Evolutionary conservation across 2,329 filamentous ascomycete species (phyloP), one percentile per base, ranked within the genome.

Genomic region (Rutstroemia sp.): DNA sequence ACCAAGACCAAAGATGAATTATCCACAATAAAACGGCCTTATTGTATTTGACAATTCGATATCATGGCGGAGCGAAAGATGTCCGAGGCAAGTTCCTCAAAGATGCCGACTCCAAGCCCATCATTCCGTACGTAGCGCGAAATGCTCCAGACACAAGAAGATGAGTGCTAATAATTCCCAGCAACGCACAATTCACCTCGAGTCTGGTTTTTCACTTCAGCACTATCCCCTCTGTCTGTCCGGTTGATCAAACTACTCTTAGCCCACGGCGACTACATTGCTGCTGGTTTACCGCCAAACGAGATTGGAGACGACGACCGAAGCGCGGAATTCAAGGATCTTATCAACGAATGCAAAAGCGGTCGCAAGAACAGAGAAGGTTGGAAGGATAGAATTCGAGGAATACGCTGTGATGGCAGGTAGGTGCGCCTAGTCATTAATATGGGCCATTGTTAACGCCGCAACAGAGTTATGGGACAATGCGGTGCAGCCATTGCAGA

Each of bases 161-260:
- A 45, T 16, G 7, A 17, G 16, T 48, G 27, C 60, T 66, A 46
- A 65, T 49, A 19, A 16, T 27, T 16, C 21, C 25, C 48, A 68
- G 67, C 82, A 60, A 84, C 81, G 21, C 82, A 85, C 71, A 86
- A 85, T 68, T 85, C 82, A 34, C 91, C 92, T 51, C 86, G 92
- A 67, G 89, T 92, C 67, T 97, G 94, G 94, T 85, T 99, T 68
- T 76, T 99, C 62, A 96, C 92, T 10, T 87, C 89, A 58, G 89
- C 89, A 37, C 82, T 92, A 58, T 92, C 90, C 38, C 90, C 92
- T 12, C 81, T 96, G 61, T 87, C 87, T 54, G 87, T 96, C 58
- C 87, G 89, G 47, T 79, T 96, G 57, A 88, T 90, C 54, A 84
- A 87, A 54, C 82, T 89, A 65, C 79, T 95, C 45, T 84, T 97